Evolutionary conservation across 352 stramenopile species (phyloP), one percentile per base, ranked within the genome.

Genomic region (Phytopythium ostracodes): DNA sequence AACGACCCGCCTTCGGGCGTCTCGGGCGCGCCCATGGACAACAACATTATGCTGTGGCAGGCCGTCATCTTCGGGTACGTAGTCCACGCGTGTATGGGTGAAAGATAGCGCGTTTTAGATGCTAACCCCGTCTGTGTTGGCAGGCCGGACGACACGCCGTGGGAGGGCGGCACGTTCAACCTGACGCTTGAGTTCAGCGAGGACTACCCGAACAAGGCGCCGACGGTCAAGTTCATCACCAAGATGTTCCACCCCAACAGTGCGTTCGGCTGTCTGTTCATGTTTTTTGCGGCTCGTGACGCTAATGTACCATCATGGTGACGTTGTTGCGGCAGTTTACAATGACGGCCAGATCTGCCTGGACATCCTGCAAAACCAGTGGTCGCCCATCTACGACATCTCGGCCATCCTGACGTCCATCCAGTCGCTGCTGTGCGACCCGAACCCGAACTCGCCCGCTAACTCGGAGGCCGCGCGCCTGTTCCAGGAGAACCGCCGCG

Each of bases 181-280:
- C 80, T 99, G 25, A 89, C 97, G 52, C 86, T 99, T 51, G 94
- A 99, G 76, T 99, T 99, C 72, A 98, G 92, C 49, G 97, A 99
- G 74, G 98, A 99, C 66, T 99, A 99, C 78, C 98, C 98, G n/a
- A 99, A 99, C 84, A 99, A 99, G 77, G 94, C 98, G 40, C 96
- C 96, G 11, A 90, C 87, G 12, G 97, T 99, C 50, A 94, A 97
- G 51, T 99, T 99, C 75, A 87, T 99, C 49, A 99, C 98, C 15
- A 98, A 98, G 78, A 98, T 99, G 87, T 99, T 99, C 77, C 98
- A 99, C 77, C 97, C 98, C 14, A 99, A 99, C 80, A 99, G 82
- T 91, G 1, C 35, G 33, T 25, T n/a, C n/a, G 59, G 27, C 38
- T 43, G n/a, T 33, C n/a, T 33, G n/a, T n/a, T n/a, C n/a, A n/a